These are phyloP conservation scores for Phytomonas sp. DNA, from an alignment of 208 protist genomes.

Conservation along the genomic window DNA sequence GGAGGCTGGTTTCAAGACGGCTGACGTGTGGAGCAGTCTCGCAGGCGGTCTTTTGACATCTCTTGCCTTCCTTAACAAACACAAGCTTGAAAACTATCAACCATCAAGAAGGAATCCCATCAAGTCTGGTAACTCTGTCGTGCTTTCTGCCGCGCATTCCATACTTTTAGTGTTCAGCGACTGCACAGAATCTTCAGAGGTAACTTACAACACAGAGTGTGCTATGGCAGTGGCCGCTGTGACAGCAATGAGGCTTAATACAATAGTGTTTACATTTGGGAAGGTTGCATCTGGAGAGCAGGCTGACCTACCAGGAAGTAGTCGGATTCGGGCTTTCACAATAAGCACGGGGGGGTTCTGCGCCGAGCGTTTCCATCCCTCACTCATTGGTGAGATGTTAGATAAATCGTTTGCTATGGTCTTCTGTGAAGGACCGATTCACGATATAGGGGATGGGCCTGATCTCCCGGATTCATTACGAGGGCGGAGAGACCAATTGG, in stretches of 20 bases:
- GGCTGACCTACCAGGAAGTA: conserved; percentile 2
- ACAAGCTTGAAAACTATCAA: conserved; percentile 11
- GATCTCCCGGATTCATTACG: neutral
- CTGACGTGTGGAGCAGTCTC: conserved; percentile 44
- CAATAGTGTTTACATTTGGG: conserved; percentile 50
- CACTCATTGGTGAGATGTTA: conserved; percentile 29
- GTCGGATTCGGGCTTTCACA: conserved; percentile 29
- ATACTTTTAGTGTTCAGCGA: conserved; percentile 61
- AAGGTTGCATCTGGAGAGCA: conserved; percentile 12
- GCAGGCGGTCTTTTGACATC: conserved; percentile 53
- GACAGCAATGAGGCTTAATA: conserved; percentile 21
- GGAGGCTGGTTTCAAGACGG: neutral
- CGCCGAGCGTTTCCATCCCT: conserved; percentile 17
- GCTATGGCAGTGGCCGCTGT: conserved; percentile 44
- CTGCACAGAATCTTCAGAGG: conserved; percentile 4
- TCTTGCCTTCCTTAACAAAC: conserved; percentile 40
- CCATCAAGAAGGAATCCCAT: neutral
- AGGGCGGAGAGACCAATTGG: conserved; percentile 34
- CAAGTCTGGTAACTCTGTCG: neutral
- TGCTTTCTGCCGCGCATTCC: neutral
- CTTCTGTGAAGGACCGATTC: neutral
- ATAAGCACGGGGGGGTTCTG: conserved; percentile 31
- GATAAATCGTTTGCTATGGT: conserved; percentile 8
- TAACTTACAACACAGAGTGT: conserved; percentile 55
- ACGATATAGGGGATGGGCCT: neutral